These are phyloP conservation scores for Daldinia grandis DNA, from an alignment of 495 filamentous ascomycete species.

Conservation along the genomic window DNA sequence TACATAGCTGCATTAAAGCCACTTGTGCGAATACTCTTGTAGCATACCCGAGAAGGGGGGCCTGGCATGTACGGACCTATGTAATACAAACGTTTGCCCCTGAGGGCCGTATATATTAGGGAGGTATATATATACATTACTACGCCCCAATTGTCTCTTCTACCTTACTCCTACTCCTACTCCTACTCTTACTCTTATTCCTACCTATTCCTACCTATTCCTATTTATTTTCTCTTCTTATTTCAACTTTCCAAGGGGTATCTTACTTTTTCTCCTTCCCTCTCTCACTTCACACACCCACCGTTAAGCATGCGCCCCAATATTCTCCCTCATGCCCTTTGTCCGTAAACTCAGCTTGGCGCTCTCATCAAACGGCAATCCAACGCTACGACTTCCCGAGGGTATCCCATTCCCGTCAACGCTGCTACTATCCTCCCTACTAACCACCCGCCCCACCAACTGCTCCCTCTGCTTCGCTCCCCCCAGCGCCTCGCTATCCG, in stretches of 20 bases:
- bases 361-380: constrained; percentile 53
- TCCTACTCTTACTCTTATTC: neutral
- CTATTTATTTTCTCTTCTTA: neutral
- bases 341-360: constrained; percentile 54
- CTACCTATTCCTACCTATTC: neutral
- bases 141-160: neutral
- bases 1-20: too few relatives aligned
- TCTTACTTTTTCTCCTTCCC: constrained; percentile 1
- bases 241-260: constrained; percentile 4
- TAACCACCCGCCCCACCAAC: constrained; percentile 46
- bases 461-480: constrained; percentile 49
- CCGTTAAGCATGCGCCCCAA: constrained; percentile 44
- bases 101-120: neutral
- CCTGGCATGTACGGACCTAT: neutral
- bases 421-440: neutral
- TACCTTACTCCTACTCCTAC: neutral
- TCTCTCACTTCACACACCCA: neutral
- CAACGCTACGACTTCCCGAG: constrained; percentile 13
- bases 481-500: constrained; percentile 51
- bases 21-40: neutral
- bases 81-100: neutral
- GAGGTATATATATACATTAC: neutral
- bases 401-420: constrained; percentile 1
- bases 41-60: neutral
- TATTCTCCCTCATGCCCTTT: constrained; percentile 58